phyloP scores from a whole-genome alignment of 2,329 filamentous ascomycete species.

The Neofusicoccum cordaticola region DNA sequence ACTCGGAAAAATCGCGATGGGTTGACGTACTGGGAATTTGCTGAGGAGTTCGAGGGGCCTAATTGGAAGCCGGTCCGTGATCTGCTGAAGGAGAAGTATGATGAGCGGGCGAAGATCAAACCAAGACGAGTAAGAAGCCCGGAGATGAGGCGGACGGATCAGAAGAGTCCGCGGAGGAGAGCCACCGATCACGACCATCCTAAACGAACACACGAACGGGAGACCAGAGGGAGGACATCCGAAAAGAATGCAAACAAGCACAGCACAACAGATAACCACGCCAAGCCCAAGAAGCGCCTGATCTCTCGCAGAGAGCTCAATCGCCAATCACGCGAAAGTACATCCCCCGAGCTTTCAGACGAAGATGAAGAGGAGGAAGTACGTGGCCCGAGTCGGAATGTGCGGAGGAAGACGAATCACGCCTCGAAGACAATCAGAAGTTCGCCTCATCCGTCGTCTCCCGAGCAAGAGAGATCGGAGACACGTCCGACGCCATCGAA shows the following conservation, averaged over 20 bases:
- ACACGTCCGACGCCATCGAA: not conserved
- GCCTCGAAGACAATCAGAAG: constrained; percentile 7
- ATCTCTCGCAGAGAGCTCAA: constrained; percentile 36
- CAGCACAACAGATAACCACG: not conserved
- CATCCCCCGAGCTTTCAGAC: constrained; percentile 28
- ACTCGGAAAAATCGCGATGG: constrained; percentile 70
- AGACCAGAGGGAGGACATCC: constrained; percentile 21
- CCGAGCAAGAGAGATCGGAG: constrained; percentile 4
- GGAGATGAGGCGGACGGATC: constrained; percentile 22
- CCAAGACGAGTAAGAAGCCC: constrained; percentile 12
- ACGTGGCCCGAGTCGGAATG: constrained; percentile 20
- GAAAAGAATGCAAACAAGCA: constrained; percentile 12
- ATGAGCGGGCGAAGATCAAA: constrained; percentile 47
- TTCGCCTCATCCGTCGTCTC: constrained; percentile 15
- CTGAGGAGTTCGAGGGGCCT: constrained; percentile 75
- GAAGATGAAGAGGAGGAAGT: constrained; percentile 38
- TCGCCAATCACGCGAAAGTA: constrained; percentile 24
- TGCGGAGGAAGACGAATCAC: constrained; percentile 12
- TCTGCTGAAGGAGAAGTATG: constrained; percentile 72
- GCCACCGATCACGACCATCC: constrained; percentile 5
- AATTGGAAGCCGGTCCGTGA: constrained; percentile 88
- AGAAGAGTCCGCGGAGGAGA: constrained; percentile 32
- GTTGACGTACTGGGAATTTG: constrained; percentile 83
- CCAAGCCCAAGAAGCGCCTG: constrained; percentile 26
- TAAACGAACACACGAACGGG: constrained; percentile 32